Conservation (phyloP, 163 green algal species). For the Trebouxiophyceae sp. region DNA sequence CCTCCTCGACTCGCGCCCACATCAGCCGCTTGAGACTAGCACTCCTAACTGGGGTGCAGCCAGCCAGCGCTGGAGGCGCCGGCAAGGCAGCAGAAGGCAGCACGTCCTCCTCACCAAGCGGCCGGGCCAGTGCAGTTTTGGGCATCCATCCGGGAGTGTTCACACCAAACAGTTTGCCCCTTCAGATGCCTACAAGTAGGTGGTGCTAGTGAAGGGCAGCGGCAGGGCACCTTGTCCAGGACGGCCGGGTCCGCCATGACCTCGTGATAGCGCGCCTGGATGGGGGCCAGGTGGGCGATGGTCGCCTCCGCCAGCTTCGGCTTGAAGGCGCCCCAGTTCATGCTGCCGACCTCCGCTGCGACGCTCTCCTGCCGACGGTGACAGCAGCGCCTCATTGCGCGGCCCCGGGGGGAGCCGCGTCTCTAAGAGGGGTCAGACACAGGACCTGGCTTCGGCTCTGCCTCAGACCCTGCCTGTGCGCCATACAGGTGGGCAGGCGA, state of each 20-base stretch:
- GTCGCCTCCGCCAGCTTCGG: slow-evolving; percentile 86
- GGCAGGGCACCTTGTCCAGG: slow-evolving; percentile 48
- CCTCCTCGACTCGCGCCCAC: neutral
- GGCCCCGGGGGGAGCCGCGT: neutral
- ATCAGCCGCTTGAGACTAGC: neutral
- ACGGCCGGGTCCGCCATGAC: slow-evolving; percentile 61
- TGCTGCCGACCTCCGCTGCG: slow-evolving; percentile 47
- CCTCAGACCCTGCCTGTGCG: neutral
- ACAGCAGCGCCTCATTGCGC: neutral
- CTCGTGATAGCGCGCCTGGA: slow-evolving; percentile 67
- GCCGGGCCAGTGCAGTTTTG: neutral
- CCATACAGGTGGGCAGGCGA: neutral
- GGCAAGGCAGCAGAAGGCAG: neutral
- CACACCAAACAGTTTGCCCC: too few species aligned
- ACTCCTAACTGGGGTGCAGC: neutral
- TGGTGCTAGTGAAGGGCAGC: neutral
- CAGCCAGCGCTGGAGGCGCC: too few species aligned
- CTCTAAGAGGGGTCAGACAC: neutral
- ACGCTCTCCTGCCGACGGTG: slow-evolving; percentile 52
- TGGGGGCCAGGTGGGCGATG: slow-evolving; percentile 80
- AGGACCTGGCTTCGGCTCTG: neutral
- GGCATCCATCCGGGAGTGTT: too few species aligned
- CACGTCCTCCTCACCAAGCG: neutral
- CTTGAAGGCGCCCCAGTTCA: slow-evolving; percentile 97
- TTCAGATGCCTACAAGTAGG: too few species aligned